Base-by-base conservation (phyloP, 345 rosid species). In the Stellera chamaejasme region DNA sequence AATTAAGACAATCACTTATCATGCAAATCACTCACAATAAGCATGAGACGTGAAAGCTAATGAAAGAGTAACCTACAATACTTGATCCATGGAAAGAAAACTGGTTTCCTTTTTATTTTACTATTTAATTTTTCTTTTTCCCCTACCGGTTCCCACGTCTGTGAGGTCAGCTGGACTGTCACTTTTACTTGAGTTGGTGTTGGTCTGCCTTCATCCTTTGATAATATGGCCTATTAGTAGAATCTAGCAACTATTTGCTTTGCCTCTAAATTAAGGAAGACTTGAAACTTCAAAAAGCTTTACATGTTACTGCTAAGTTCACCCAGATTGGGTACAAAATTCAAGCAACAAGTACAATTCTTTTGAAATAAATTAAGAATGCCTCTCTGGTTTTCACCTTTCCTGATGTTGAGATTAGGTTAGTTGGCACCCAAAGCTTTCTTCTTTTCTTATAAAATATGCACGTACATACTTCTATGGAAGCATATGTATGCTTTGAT, bases 261-360 rank as follows among this genome's bases (percentile, higher is more conserved):
- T 80, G 82, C 84, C 79, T 58, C 72, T 65, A 32, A 45, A 67
- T 72, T 55, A 89, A 83, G 91, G 73, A 85, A 83, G 77, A 74
- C 66, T 58, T 64, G 11, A 4, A 8, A 32, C 9, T 32, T 32
- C 39, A 32, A 32, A 71, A 71, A 65, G 13, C 45, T 13, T 23
- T 45, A 32, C 39, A n/a, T 12, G 42, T 61, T 19, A 68, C 74
- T 61, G 70, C 76, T 3, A 72, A 74, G 58, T 65, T 54, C 55
- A 67, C 69, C 44, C 23, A 66, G 66, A 50, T 69, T 61, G 48
- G 68, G 62, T 64, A 70, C 47, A 66, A 57, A 43, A 23, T 53
- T 26, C 58, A 60, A 63, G 63, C 62, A 66, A 69, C 55, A 56
- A 45, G 14, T 50, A 45, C 46, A 27, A 55, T 49, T 52, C 57